A percentile compares a stretch with the other conserved stretches of the same genome.
These are phyloP conservation scores for Plasmodium knowlesi DNA, from an alignment of 169 alveolate genomes.

Conservation along the genomic window DNA sequence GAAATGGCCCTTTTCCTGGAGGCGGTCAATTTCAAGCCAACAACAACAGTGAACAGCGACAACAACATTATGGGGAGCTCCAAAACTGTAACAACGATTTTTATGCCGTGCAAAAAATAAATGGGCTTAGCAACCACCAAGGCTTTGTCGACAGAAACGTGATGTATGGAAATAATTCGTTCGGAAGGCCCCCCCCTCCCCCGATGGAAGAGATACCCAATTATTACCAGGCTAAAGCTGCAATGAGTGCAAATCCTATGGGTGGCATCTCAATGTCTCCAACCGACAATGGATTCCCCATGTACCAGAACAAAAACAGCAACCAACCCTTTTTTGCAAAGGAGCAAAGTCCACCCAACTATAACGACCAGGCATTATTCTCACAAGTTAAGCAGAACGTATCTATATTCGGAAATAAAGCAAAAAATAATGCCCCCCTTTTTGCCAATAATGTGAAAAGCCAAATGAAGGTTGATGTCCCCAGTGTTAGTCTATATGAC, in stretches of 20 bases:
- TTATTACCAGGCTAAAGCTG: background rate
- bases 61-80: background rate
- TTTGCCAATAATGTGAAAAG: slow-evolving; percentile 11
- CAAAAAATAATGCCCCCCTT: slow-evolving; percentile 32
- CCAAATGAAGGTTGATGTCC: background rate
- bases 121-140: background rate
- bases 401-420: slow-evolving; percentile 46
- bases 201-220: background rate
- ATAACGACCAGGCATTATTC: slow-evolving; percentile 1
- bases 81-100: background rate
- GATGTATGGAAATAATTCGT: slow-evolving; percentile 7
- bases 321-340: background rate
- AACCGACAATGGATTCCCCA: background rate
- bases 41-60: background rate
- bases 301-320: background rate
- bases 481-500: slow-evolving; percentile 21
- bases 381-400: slow-evolving; percentile 45
- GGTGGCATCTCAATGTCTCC: background rate
- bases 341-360: background rate
- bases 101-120: background rate
- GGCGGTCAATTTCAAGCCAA: background rate
- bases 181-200: background rate
- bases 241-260: background rate
- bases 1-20: background rate
- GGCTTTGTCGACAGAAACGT: background rate